These are phyloP conservation scores for Solanum pinnatisectum DNA, from an alignment of 257 asterid genomes.

Conservation along the genomic window DNA sequence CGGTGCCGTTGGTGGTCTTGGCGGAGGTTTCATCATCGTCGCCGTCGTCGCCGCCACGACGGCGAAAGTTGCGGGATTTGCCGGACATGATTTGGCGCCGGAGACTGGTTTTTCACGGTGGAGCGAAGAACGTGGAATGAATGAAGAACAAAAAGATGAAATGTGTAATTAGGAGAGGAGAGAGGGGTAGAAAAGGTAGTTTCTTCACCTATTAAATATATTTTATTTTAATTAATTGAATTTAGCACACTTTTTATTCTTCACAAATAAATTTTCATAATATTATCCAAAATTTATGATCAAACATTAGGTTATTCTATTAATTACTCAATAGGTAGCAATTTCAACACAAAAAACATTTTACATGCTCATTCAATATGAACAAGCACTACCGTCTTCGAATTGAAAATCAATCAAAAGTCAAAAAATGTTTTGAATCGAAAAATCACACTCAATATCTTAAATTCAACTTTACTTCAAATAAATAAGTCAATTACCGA, in stretches of 20 bases:
- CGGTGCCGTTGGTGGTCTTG: neutral
- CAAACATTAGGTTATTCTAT: neutral
- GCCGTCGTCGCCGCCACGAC: conserved; percentile 66
- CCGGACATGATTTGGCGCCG: neutral
- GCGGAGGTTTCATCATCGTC: conserved; percentile 23
- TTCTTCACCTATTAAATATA: neutral
- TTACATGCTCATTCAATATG: neutral
- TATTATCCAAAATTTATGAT: too few relatives aligned
- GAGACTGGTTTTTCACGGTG: neutral
- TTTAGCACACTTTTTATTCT: neutral
- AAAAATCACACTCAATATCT: too few relatives aligned
- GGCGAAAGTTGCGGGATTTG: conserved; percentile 72
- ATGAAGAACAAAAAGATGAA: neutral
- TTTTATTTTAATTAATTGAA: too few relatives aligned
- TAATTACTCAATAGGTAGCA: too few relatives aligned
- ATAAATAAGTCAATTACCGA: too few relatives aligned
- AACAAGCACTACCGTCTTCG: too few relatives aligned
- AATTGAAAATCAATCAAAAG: neutral
- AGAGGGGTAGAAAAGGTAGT: neutral
- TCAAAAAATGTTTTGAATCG: too few relatives aligned
- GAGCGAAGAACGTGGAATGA: neutral
- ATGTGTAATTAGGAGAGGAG: neutral
- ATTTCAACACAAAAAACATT: too few relatives aligned
- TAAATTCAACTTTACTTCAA: too few relatives aligned
- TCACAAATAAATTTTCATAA: too few relatives aligned